Conservation (phyloP, 2,329 filamentous ascomycete species). For the Mariannaea sp. region DNA sequence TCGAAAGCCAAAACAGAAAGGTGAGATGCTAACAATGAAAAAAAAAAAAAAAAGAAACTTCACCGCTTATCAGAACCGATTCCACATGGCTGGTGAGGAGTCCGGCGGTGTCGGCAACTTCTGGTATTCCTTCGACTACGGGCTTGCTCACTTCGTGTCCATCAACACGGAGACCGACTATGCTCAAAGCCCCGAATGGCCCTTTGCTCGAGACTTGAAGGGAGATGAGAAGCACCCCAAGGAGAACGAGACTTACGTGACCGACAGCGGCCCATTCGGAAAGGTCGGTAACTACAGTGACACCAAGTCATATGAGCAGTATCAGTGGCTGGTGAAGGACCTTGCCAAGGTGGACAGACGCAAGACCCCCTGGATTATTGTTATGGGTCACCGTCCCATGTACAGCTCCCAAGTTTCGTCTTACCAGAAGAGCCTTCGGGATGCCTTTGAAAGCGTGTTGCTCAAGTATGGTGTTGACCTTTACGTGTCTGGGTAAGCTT, state of each 20-base stretch:
- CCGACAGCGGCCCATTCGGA: constrained; percentile 56
- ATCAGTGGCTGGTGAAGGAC: constrained; percentile 53
- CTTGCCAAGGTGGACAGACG: constrained; percentile 49
- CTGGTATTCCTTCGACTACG: constrained; percentile 61
- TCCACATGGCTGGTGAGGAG: constrained; percentile 55
- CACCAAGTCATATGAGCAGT: constrained; percentile 52
- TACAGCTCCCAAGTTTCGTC: constrained; percentile 50
- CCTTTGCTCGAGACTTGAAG: constrained; percentile 49
- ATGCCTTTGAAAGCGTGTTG: constrained; percentile 51
- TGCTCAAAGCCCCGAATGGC: constrained; percentile 51
- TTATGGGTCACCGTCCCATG: constrained; percentile 55
- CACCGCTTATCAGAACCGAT: constrained; percentile 56
- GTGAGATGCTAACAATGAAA: not conserved
- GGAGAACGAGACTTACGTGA: constrained; percentile 50
- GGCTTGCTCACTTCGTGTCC: constrained; percentile 56
- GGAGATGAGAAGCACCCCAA: constrained; percentile 48
- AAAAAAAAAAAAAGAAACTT: constrained; percentile 42
- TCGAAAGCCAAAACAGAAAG: no score
- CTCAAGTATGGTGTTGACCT: constrained; percentile 52
- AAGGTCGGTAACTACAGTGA: constrained; percentile 46
- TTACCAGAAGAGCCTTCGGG: constrained; percentile 50
- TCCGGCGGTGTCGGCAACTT: constrained; percentile 55
- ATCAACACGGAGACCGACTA: constrained; percentile 57
- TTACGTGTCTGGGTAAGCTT: constrained; percentile 42
- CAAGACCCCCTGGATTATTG: constrained; percentile 55